phyloP scores from a whole-genome alignment of 2,329 filamentous ascomycete species.

The Botrytis hyacinthi region DNA sequence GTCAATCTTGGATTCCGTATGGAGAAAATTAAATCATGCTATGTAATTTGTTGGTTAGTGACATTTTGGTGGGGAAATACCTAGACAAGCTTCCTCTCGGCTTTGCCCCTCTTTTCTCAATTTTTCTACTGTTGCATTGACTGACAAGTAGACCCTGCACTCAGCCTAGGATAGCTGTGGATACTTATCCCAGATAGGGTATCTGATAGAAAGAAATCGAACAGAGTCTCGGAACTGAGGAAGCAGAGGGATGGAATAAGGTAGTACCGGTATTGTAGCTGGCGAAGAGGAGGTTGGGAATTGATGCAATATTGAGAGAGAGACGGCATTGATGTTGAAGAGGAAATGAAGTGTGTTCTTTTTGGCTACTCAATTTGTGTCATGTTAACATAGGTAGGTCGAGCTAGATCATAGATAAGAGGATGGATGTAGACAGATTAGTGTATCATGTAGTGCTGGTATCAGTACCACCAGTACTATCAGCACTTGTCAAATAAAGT shows the following conservation, averaged over 20 bases:
- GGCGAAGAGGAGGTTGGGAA: neutral
- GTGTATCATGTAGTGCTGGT: neutral
- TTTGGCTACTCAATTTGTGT: neutral
- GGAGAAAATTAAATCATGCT: neutral
- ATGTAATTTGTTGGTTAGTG: neutral
- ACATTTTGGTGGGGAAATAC: conserved; percentile 7
- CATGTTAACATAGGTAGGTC: neutral
- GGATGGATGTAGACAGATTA: neutral
- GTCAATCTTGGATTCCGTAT: neutral
- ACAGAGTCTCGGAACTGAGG: neutral
- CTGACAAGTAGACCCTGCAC: conserved; percentile 7
- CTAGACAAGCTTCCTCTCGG: neutral
- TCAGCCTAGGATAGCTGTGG: neutral
- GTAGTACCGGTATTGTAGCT: too few species aligned
- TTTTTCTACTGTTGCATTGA: conserved; percentile 1
- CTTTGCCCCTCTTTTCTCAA: conserved; percentile 13
- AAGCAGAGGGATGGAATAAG: neutral
- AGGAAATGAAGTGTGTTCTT: neutral
- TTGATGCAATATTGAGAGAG: neutral
- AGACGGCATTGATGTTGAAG: neutral
- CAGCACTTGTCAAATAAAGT: neutral
- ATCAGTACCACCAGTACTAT: neutral
- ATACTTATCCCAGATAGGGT: neutral
- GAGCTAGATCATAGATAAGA: neutral
- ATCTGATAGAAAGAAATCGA: neutral